Conservation (phyloP, 768 basidiomycete species). For the Suillus variegatus region DNA sequence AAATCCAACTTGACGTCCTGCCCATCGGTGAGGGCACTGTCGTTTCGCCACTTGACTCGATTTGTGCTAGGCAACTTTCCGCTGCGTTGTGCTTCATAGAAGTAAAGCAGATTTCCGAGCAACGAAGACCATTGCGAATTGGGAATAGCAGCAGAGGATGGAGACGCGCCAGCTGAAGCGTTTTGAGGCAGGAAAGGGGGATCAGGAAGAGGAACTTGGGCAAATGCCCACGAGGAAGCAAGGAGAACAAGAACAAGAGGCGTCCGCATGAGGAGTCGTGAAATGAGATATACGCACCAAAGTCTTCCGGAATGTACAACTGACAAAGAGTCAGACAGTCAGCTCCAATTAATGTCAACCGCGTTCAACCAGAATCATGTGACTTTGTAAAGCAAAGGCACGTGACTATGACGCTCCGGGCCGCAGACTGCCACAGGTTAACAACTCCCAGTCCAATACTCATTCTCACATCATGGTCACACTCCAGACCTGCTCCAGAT, state of each 20-base stretch:
- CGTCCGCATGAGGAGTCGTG: slow-evolving; percentile 21
- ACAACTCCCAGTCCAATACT: not conserved
- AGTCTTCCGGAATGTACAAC: not conserved
- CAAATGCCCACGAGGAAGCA: slow-evolving; percentile 32
- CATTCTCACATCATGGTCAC: slow-evolving; percentile 12
- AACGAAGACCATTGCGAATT: slow-evolving; percentile 84
- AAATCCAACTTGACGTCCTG: slow-evolving; percentile 72
- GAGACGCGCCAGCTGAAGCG: slow-evolving; percentile 53
- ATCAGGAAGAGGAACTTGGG: slow-evolving; percentile 66
- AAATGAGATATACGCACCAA: slow-evolving; percentile 6
- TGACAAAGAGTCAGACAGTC: not conserved
- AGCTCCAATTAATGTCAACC: not conserved
- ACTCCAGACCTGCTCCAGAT: not conserved
- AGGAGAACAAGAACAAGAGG: slow-evolving; percentile 17
- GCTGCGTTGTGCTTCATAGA: slow-evolving; percentile 90
- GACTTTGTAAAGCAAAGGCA: not conserved
- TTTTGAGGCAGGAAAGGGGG: slow-evolving; percentile 66
- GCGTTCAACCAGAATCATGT: slow-evolving; percentile 16
- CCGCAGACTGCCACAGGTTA: not conserved
- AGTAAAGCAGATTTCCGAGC: slow-evolving; percentile 80
- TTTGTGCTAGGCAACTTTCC: slow-evolving; percentile 69
- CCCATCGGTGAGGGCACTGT: slow-evolving; percentile 78
- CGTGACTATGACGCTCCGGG: not conserved
- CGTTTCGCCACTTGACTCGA: slow-evolving; percentile 86
- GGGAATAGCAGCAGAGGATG: slow-evolving; percentile 46